These are phyloP conservation scores for Colletotrichum spaethianum DNA, from an alignment of 2,329 filamentous ascomycete species.

Conservation along the genomic window DNA sequence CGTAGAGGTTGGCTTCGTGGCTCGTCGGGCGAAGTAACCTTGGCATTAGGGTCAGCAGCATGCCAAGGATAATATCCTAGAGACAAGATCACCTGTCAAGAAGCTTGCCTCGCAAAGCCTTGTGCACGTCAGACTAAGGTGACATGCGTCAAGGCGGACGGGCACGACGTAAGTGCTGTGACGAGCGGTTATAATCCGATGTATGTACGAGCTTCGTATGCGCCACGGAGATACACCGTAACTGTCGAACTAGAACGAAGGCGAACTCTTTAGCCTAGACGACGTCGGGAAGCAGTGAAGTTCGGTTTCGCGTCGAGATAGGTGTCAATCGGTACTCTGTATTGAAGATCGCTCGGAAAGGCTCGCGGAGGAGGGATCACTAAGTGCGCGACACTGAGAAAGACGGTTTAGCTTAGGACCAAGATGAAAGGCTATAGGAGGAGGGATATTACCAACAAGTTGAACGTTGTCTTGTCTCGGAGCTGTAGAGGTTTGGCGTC, in stretches of 20 bases:
- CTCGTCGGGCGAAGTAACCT: neutral
- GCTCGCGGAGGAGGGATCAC: neutral
- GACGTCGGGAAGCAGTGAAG: neutral
- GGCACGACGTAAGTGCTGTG: neutral
- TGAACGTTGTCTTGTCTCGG: neutral
- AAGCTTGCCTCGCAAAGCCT: neutral
- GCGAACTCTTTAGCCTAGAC: too few species aligned
- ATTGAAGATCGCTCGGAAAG: neutral
- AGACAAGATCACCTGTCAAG: neutral
- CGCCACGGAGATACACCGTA: neutral
- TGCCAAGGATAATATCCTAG: neutral
- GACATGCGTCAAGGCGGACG: neutral
- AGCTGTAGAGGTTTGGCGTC: neutral
- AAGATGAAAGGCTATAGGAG: neutral
- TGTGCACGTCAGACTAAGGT: neutral
- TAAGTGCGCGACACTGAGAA: neutral
- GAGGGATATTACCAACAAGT: neutral
- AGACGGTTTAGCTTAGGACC: neutral
- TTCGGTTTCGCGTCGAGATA: neutral
- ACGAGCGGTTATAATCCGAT: neutral
- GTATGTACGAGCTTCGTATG: neutral
- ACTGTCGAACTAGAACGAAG: neutral
- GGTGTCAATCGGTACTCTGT: neutral
- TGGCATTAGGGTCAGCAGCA: neutral
- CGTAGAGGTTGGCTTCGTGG: neutral